Evolutionary conservation across 108 stramenopile species (phyloP), one percentile per base, ranked within the genome.

Genomic region (Pseudonitzschia delicatissima): DNA sequence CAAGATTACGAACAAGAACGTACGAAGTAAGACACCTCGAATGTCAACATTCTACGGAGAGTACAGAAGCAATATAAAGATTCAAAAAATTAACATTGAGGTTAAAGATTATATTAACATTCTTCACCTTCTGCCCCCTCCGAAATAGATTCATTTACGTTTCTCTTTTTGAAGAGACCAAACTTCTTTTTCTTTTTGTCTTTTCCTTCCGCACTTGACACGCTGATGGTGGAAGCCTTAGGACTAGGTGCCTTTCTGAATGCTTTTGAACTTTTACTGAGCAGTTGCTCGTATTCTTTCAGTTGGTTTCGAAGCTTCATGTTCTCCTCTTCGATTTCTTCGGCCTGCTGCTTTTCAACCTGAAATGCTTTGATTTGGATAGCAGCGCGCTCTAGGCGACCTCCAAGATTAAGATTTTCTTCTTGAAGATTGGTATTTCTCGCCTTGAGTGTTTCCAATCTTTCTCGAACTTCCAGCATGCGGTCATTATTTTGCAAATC

Each of bases 371-470:
- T 36, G 21, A 65, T 63, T 45, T 81, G 59, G 29, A 53, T 73
- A 21, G 55, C 68, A 8, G 64, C 69, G 37, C 76, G 67, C 40
- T 81, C 71, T 0, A 77, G 64, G 35, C 80, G 74, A 15, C 77
- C 65, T 51, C 81, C 73, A 28, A 92, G 75, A 21, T 79, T 82
- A 9, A 80, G 65, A 55, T 92, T 92, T 51, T 92, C 88, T 35
- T 89, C 88, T 44, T 89, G 83, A 48, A 92, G 52, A 17, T 74
- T 40, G 3, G 72, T 82, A 57, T 82, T 80, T 9, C 53, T 72
- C 37, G 68, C 69, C 52, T 81, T 80, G 28, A 92, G 78, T 66
- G 83, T 74, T 40, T 87, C 86, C 49, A 88, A 59, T 9, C 86
- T 79, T 27, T 92, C 85, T 33, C 73, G 77, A 45, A 88, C 81